Percentiles rank a stretch among this genome's conserved stretches.
These are phyloP conservation scores for Quillaja saponaria DNA, from an alignment of 306 rosid species.

Conservation along the genomic window DNA sequence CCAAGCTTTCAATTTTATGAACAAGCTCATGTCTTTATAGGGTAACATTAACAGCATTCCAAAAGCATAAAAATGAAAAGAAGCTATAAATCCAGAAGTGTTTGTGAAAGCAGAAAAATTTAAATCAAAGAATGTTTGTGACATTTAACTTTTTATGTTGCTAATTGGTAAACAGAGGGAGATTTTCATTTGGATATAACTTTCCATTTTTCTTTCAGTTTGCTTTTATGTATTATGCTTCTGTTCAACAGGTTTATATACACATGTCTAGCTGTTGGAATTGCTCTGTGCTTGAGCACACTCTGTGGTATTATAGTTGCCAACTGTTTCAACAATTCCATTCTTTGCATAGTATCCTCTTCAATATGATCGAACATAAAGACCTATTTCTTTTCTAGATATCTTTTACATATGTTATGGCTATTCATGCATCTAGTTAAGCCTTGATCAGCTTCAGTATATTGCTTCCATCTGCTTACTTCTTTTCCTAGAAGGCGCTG, in stretches of 20 bases:
- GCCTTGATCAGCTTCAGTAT: conserved; percentile 49
- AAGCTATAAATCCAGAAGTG: no score
- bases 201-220: not conserved
- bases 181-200: not conserved
- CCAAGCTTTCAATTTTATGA: no score
- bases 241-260: conserved; percentile 54
- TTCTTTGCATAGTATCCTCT: conserved; percentile 52
- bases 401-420: not conserved
- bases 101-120: not conserved
- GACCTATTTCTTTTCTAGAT: not conserved
- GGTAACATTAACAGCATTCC: no score
- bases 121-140: not conserved
- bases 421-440: conserved; percentile 2
- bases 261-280: conserved; percentile 51
- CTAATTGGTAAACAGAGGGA: not conserved
- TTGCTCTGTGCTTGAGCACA: conserved; percentile 51
- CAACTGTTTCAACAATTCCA: conserved; percentile 32
- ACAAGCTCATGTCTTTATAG: no score
- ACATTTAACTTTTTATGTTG: no score
- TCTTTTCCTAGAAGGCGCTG: conserved; percentile 35
- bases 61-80: no score
- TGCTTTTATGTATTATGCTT: not conserved
- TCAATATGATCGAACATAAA: not conserved
- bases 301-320: conserved; percentile 37
- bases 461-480: conserved; percentile 31